Base-by-base conservation (phyloP, 441 rosid species). In the Populus hybrid region DNA sequence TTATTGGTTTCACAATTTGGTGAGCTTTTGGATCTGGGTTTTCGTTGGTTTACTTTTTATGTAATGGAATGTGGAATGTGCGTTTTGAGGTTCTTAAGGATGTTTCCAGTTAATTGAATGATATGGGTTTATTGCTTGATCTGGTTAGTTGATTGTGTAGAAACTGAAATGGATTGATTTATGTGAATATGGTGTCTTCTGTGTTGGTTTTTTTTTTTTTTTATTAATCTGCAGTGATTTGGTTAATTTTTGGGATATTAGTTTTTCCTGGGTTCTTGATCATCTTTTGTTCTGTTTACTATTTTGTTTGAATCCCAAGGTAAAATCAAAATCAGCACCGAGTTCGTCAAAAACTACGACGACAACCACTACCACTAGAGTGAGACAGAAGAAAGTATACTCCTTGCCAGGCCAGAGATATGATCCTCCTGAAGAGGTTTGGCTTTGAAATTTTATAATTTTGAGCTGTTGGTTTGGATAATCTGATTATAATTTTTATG, bases 341-440 rank as follows among this genome's bases (percentile, higher is more conserved):
- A 84, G 90, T 77, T 87, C 97, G 66, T 86, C 96, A 10, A 87
- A 88, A 74, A 81, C 86, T 19, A 76, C 82, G 18, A 69, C 81
- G 2, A 84, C 80, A 23, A 83, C 84, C 11, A 79, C 82, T 28
- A 84, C 82, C 12, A 74, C 86, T 64, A 92, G 76, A 85, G 89
- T 80, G 67, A 93, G 92, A 80, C 96, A 89, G 92, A 95, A 93
- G 91, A 95, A 92, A 81, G 95, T 91, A 70, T 93, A 74, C 82
- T 87, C 88, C 70, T 89, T 91, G 88, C 64, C 91, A 1, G 98
- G 99, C 78, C 99, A 95, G 80, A 95, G 86, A 73, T 89, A 57
- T 70, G 98, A 95, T 86, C 91, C 89, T 73, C 99, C 98, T 42
- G 97, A 91, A 87, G 95, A 93, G 99, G 99, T 95, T 83, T 61